Percentiles rank a stretch among this genome's conserved stretches.
Evolutionary conservation across 2,329 filamentous ascomycete species (phyloP).

Genomic region (Calonectria pteridis): DNA sequence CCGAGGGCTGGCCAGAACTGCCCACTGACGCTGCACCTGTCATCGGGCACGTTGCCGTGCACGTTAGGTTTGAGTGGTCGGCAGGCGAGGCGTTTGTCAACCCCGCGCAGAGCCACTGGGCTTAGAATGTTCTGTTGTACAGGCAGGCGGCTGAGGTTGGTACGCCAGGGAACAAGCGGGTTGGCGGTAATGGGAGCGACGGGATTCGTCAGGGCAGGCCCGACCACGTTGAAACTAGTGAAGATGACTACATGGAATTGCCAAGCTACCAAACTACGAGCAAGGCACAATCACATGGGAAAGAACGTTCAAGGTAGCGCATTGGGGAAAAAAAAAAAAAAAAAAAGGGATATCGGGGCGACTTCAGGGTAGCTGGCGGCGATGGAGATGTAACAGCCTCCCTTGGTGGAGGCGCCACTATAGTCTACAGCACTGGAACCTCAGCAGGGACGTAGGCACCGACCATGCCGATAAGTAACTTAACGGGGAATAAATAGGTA

Average conservation of each 20-base stretch:
- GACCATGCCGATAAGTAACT: background rate
- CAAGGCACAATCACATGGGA: background rate
- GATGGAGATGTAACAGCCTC: background rate
- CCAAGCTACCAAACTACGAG: background rate
- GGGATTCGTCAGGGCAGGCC: background rate
- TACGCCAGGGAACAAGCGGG: background rate
- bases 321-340: background rate
- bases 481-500: background rate
- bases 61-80: background rate
- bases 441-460: background rate
- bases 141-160: background rate
- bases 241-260: background rate
- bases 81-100: background rate
- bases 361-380: constrained; percentile 21
- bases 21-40: background rate
- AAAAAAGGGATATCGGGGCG: background rate
- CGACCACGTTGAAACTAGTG: background rate
- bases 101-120: background rate
- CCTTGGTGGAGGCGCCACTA: background rate
- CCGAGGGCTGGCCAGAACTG: background rate
- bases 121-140: background rate
- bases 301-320: background rate
- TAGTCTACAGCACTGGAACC: background rate
- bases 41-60: background rate
- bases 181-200: background rate